Percentiles rank a stretch among this genome's conserved stretches.
Conservation (phyloP, 2,329 filamentous ascomycete genomes). For the Aspergillus luchuensis region DNA sequence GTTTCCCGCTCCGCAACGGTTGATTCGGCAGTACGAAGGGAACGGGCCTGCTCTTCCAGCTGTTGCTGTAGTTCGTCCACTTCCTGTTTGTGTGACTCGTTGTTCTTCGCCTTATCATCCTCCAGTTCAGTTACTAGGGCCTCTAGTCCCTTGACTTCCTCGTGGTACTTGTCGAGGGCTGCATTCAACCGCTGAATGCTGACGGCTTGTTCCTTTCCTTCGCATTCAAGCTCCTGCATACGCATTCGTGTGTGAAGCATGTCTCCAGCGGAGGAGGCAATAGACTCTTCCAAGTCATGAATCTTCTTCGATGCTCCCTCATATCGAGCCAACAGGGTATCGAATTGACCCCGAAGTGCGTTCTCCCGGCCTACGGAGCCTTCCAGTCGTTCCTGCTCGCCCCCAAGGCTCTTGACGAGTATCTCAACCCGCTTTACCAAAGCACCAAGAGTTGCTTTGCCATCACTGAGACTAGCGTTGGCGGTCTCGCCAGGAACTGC, state of each 20-base stretch:
- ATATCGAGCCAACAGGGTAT: constrained; percentile 42
- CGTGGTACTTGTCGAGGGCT: constrained; percentile 47
- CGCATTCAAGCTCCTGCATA: constrained; percentile 45
- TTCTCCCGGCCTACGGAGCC: constrained; percentile 42
- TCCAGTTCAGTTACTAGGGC: constrained; percentile 46
- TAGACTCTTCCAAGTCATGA: constrained; percentile 40
- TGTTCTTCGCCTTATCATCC: constrained; percentile 35
- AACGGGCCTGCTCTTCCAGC: constrained; percentile 35
- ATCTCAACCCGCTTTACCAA: constrained; percentile 43
- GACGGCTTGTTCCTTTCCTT: constrained; percentile 43
- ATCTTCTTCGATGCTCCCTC: constrained; percentile 42
- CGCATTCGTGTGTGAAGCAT: constrained; percentile 49
- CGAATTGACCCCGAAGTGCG: constrained; percentile 48
- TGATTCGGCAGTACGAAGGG: constrained; percentile 38
- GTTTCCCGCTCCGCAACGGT: constrained; percentile 37
- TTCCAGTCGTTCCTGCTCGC: constrained; percentile 35
- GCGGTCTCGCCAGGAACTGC: constrained; percentile 48
- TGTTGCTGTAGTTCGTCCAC: constrained; percentile 39
- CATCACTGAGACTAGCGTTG: constrained; percentile 40
- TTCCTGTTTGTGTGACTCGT: constrained; percentile 31
- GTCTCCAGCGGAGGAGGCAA: constrained; percentile 47
- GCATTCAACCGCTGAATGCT: constrained; percentile 46
- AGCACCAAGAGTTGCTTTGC: constrained; percentile 42
- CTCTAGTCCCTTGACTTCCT: constrained; percentile 48
- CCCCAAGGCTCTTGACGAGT: constrained; percentile 37